phyloP scores from a whole-genome alignment of 371 early-diverging fungal genomes.

The Actinomucor elegans region DNA sequence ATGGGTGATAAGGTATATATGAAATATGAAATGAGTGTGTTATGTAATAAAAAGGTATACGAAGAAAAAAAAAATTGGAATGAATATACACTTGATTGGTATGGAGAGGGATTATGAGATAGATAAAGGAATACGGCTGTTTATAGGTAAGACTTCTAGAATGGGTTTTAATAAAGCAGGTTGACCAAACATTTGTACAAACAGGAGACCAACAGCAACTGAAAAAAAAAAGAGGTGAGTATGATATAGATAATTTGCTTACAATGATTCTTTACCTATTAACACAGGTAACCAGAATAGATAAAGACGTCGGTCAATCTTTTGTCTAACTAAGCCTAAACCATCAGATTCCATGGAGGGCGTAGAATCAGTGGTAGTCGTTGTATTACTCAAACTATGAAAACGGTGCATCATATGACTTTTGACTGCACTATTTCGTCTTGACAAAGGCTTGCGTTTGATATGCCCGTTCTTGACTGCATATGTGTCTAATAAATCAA shows the following conservation, averaged over 20 bases:
- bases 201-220: slow-evolving; percentile 13
- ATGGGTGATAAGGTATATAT: too few species aligned
- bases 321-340: slow-evolving; percentile 24
- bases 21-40: too few species aligned
- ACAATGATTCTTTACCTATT: slow-evolving; percentile 20
- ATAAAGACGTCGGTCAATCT: slow-evolving; percentile 31
- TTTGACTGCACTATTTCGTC: slow-evolving; percentile 12
- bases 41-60: too few species aligned
- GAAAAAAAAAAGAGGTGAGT: neutral
- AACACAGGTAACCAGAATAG: slow-evolving; percentile 37
- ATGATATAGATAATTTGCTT: neutral
- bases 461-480: neutral
- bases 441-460: slow-evolving; percentile 6
- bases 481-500: slow-evolving; percentile 7
- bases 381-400: slow-evolving; percentile 15
- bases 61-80: neutral
- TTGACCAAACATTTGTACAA: slow-evolving; percentile 12
- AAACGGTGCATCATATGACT: slow-evolving; percentile 21
- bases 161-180: slow-evolving; percentile 5
- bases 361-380: neutral
- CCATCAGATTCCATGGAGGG: slow-evolving; percentile 28
- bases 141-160: neutral
- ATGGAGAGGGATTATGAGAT: neutral
- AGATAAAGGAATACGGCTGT: neutral
- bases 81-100: too few species aligned